phyloP scores from a whole-genome alignment of 2,329 filamentous ascomycete species.

The Fusarium sp. region DNA sequence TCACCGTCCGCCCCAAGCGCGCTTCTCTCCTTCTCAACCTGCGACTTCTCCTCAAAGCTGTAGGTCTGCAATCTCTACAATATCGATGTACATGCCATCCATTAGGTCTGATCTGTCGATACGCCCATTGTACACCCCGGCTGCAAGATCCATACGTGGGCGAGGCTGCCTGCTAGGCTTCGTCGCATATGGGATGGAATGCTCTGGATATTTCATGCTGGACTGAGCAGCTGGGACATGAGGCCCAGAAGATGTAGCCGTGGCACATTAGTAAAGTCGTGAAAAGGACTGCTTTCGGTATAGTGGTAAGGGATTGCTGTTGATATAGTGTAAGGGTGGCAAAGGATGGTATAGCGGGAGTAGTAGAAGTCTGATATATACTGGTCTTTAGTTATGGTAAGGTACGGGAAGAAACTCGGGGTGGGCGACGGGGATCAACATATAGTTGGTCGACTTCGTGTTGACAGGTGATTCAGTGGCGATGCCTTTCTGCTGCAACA shows the following conservation, averaged over 20 bases:
- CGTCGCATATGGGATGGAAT: slow-evolving; percentile 18
- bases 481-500: neutral
- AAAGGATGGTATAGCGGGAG: neutral
- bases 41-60: neutral
- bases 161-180: neutral
- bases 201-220: slow-evolving; percentile 24
- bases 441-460: neutral
- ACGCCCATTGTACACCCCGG: neutral
- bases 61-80: slow-evolving; percentile 15
- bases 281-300: neutral
- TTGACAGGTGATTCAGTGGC: neutral
- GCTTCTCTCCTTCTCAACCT: slow-evolving; percentile 1
- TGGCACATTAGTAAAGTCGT: slow-evolving; percentile 12
- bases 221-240: slow-evolving; percentile 16
- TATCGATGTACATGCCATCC: slow-evolving; percentile 17
- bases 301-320: neutral
- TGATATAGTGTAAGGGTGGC: neutral
- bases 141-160: slow-evolving; percentile 17
- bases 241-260: slow-evolving; percentile 24
- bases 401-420: neutral
- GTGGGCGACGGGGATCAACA: neutral
- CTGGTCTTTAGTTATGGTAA: neutral
- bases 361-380: neutral
- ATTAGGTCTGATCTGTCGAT: neutral
- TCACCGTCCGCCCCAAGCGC: neutral